Evolutionary conservation across 345 rosid genomes (phyloP), one percentile per base, ranked within the genome.

Genomic region (Turnera subulata): DNA sequence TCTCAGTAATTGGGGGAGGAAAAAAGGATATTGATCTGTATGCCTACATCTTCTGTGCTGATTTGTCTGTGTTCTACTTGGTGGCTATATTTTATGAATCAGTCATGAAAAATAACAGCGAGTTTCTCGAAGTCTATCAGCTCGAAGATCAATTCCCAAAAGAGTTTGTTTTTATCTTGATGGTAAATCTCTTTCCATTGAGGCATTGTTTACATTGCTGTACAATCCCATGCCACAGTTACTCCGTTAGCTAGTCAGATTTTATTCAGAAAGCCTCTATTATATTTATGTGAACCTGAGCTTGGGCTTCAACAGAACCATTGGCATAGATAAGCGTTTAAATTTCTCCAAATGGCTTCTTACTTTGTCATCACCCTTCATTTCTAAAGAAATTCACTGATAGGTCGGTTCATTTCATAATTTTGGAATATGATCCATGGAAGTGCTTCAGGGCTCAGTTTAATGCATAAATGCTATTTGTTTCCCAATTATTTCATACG

Each of bases 61-160:
- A 73, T 68, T 74, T 78, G 64, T 46, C 59, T 37, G 79, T 74
- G 39, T 78, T 78, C 54, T 78, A 73, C 61, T 48, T 78, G 56
- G 76, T 78, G 17, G 72, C 76, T 56, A 64, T 71, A 10, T 78
- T 74, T 59, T 78, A 74, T 43, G 74, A 62, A 50, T 73, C 68
- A 0, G 69, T 78, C 42, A 74, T 78, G 40, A 78, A 78, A 55
- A 78, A 67, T 58, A 78, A 74, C 40, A 74, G 76, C 33, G 82
- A 78, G 53, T 67, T 78, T 53, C 82, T 78, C 13, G 79, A 78
- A 64, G 79, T 78, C 35, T 78, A 78, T 69, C 82, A 74, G 67
- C 79, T 73, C 25, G 78, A 78, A 66, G 79, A 78, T 64, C 82
- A 78, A 62, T 74, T 78, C 53, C 79, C 82, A 6, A 65, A 64